Evolutionary conservation across 495 filamentous ascomycete genomes (phyloP), one percentile per base, ranked within the genome.

Genomic region (Aspergillus bertholletiae): DNA sequence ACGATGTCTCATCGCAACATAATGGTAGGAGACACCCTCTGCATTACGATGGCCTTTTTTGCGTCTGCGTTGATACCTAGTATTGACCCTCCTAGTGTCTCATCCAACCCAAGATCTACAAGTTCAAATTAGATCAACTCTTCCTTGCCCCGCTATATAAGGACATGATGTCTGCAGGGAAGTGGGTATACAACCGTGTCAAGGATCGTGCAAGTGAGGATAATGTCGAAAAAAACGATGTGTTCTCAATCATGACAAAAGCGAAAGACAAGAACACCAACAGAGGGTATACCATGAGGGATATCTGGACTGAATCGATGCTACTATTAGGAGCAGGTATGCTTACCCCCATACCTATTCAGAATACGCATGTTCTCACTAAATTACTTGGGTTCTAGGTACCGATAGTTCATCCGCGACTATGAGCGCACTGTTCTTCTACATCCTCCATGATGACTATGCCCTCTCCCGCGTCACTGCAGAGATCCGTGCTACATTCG

Each of bases 391-490:
- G n/a, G 13, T 32, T 13, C 13, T 32, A 50, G 83, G 83, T 24
- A 79, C 79, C 11, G 85, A 88, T 61, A 88, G 85, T 0, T 85
- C 81, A 1, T 80, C 82, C 12, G 84, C 79, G 4, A 78, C 83
- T n/a, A 79, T 90, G 66, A 75, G 81, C 22, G 79, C 77, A 0
- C 78, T 80, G 1, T 67, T 90, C 44, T 89, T 87, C 76, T 87
- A 88, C 69, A 77, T 92, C 13, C 70, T 78, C 11, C 82, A 81
- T 49, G 80, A 86, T 64, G 75, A 75, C 0, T 28, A 53, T 1
- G 70, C 75, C n/a, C 72, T 85, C 28, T 27, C 17, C n/a, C 52
- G 48, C 15, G 35, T 63, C 3, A 59, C 57, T 1, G 20, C 63
- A 17, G 80, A 85, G 55, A 63, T 86, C 20, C 76, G 79, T 35